Conservation (phyloP, 2,329 filamentous ascomycete species). For the Diaporthe sp. region DNA sequence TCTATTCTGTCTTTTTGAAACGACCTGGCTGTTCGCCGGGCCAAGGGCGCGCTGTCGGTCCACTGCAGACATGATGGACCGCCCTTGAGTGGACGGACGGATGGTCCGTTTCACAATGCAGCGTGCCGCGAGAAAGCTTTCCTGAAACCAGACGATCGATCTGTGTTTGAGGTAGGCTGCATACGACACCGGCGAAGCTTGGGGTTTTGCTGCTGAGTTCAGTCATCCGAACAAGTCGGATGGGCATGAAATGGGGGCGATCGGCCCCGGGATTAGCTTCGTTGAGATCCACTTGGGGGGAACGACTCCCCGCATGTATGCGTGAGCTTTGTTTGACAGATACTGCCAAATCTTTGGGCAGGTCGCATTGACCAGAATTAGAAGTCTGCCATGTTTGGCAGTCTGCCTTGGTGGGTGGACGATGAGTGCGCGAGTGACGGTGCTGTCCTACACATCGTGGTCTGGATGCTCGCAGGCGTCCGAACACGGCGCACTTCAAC, state of each 20-base stretch:
- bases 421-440: background rate
- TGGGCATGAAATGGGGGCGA: conserved; percentile 1
- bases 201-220: background rate
- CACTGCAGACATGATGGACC: background rate
- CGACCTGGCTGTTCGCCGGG: background rate
- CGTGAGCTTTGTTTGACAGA: background rate
- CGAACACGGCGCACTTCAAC: background rate
- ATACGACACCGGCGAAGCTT: background rate
- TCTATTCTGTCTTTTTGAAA: background rate
- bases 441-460: background rate
- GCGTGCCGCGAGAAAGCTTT: conserved; percentile 16
- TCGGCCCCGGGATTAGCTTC: conserved; percentile 8
- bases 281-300: background rate
- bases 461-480: background rate
- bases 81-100: background rate
- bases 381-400: background rate
- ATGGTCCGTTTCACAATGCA: conserved; percentile 26
- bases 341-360: background rate
- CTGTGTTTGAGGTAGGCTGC: conserved; percentile 12
- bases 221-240: conserved; percentile 24
- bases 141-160: conserved; percentile 27
- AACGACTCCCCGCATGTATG: background rate
- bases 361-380: background rate
- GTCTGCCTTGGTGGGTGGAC: background rate
- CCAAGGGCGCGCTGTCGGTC: background rate